phyloP scores from a whole-genome alignment of 805 yeast genomes.

The Metschnikowia kunwiensis region DNA sequence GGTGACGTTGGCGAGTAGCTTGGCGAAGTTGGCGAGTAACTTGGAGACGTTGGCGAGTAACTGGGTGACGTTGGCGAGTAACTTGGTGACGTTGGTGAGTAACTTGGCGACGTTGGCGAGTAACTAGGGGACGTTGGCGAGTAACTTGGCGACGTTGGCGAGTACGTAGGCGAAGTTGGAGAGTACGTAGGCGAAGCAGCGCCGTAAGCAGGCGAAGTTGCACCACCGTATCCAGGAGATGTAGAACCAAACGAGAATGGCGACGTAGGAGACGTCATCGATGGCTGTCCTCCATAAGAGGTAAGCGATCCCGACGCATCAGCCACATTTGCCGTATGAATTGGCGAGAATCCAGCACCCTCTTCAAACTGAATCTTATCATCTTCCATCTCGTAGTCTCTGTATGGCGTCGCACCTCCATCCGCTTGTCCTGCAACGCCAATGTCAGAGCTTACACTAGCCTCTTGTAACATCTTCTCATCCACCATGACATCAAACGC shows the following conservation, averaged over 20 bases:
- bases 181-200: constrained; percentile 25
- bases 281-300: constrained; percentile 73
- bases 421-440: constrained; percentile 35
- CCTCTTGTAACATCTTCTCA: constrained; percentile 72
- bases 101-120: constrained; percentile 78
- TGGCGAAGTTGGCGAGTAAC: constrained; percentile 65
- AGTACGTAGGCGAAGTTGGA: constrained; percentile 36
- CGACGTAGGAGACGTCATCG: constrained; percentile 50
- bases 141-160: constrained; percentile 71
- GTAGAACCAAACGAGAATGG: constrained; percentile 52
- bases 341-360: constrained; percentile 88
- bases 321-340: constrained; percentile 80
- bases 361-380: constrained; percentile 62
- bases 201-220: constrained; percentile 44
- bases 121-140: constrained; percentile 76
- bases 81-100: constrained; percentile 73
- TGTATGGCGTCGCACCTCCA: constrained; percentile 93
- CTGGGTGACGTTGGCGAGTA: constrained; percentile 78
- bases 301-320: constrained; percentile 81
- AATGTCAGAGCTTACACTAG: constrained; percentile 46
- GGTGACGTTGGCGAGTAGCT: constrained; percentile 72
- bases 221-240: constrained; percentile 53
- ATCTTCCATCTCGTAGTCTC: constrained; percentile 58
- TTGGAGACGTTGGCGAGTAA: constrained; percentile 78
- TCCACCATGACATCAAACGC: constrained; percentile 94